Conservation (phyloP, 2,329 filamentous ascomycete genomes). For the Metarhizium rileyi region DNA sequence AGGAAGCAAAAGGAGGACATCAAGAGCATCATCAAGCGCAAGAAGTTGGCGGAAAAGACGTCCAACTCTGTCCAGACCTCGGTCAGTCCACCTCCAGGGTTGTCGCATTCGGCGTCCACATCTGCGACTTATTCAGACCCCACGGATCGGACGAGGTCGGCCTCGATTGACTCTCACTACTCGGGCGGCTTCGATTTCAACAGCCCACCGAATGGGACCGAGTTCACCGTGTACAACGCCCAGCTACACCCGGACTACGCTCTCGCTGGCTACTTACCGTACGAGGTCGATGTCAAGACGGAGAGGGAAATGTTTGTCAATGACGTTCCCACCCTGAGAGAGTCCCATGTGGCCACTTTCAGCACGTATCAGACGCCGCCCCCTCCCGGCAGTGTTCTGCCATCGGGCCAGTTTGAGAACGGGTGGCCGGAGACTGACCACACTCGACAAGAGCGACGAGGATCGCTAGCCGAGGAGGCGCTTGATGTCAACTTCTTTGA, state of each 20-base stretch:
- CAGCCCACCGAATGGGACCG: conserved; percentile 43
- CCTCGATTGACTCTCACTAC: conserved; percentile 72
- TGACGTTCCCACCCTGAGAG: conserved; percentile 72
- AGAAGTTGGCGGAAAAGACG: conserved; percentile 85
- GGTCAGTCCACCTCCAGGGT: conserved; percentile 60
- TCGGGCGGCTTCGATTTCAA: conserved; percentile 66
- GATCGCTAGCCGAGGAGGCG: conserved; percentile 56
- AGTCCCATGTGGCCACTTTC: conserved; percentile 86
- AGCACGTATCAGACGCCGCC: conserved; percentile 81
- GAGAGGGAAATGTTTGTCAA: conserved; percentile 91
- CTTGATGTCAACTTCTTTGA: conserved; percentile 76
- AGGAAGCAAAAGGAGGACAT: conserved; percentile 86
- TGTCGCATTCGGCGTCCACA: conserved; percentile 73
- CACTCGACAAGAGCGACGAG: conserved; percentile 34
- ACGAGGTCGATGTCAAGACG: conserved; percentile 93
- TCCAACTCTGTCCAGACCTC: conserved; percentile 46
- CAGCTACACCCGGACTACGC: conserved; percentile 54
- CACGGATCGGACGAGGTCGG: conserved; percentile 61
- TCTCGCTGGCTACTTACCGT: conserved; percentile 58
- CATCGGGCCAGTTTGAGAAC: conserved; percentile 49
- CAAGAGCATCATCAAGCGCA: conserved; percentile 95
- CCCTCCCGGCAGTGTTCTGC: conserved; percentile 56
- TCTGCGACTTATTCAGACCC: conserved; percentile 72
- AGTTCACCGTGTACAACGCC: conserved; percentile 52
- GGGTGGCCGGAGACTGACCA: conserved; percentile 46